Base-by-base conservation (phyloP, 1,284 basidiomycete species). In the Veloboletus limbatus region DNA sequence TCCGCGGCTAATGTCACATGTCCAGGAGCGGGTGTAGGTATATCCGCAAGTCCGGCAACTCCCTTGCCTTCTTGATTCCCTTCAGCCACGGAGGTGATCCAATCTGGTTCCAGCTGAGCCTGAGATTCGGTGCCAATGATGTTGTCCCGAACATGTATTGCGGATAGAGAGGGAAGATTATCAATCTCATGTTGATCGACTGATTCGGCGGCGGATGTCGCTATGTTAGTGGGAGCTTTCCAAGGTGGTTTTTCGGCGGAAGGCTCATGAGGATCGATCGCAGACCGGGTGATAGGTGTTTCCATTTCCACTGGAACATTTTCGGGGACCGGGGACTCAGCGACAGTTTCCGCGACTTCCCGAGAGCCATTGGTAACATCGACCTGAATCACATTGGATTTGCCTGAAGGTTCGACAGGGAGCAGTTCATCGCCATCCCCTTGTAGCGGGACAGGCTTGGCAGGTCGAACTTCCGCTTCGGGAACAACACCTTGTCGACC, bases 1-100 rank as follows among this genome's bases (percentile, higher is more conserved):
- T 66, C 66, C 6, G 69, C 69, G 11, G 68, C 56, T 17, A 67
- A 54, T 0, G 70, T 62, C 27, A 70, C 62, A 7, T 40, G 52
- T 48, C 69, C 69, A 3, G 70, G 69, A 5, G 69, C 56, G 30
- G 67, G 55, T 4, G 63, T 62, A 26, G 58, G 52, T 34, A 47
- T 48, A 24, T 51, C 49, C 53, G 35, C 27, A 16, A 3, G 24
- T 34, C 45, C 47, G 43, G 47, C 22, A 43, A 49, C 20, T 24
- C 35, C 56, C 52, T 39, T 28, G 14, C 14, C 49, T 45, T 56
- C 55, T 35, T 51, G 45, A 35, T 16, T 40, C 32, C 39, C 47
- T 31, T 58, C 49, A 24, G 37, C 48, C 21, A 20, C 40, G 22
- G 45, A 31, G 18, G 26, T 22, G 10, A 34, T 41, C 13, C 48